phyloP scores from a whole-genome alignment of 495 filamentous ascomycete species.

The Cladorrhinum samala region DNA sequence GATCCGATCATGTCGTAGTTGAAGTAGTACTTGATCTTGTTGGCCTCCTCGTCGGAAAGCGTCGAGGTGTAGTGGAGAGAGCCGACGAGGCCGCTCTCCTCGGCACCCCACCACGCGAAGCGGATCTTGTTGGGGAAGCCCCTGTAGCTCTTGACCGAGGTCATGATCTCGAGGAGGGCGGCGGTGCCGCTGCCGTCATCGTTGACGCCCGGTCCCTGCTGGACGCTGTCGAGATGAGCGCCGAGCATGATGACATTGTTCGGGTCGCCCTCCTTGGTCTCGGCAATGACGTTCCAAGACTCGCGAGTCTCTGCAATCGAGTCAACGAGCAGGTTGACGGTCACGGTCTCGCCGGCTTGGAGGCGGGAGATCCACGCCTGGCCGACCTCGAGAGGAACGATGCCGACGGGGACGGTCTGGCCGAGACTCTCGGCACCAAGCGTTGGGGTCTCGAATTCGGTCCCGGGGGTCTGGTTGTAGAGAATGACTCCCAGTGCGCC shows the following conservation, averaged over 20 bases:
- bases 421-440: conserved; percentile 25
- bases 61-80: conserved; percentile 51
- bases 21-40: conserved; percentile 60
- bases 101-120: conserved; percentile 65
- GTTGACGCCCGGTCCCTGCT: conserved; percentile 47
- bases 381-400: conserved; percentile 42
- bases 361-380: conserved; percentile 38
- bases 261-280: conserved; percentile 58
- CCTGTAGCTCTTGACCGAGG: conserved; percentile 55
- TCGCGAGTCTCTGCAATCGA: conserved; percentile 41
- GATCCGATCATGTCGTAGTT: conserved; percentile 78
- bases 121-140: conserved; percentile 54
- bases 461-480: conserved; percentile 57
- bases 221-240: conserved; percentile 65
- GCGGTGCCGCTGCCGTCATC: conserved; percentile 50
- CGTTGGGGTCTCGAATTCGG: conserved; percentile 44
- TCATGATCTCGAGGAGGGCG: conserved; percentile 52
- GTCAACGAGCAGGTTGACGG: conserved; percentile 26
- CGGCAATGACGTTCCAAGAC: conserved; percentile 60
- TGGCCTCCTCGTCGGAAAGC: conserved; percentile 32
- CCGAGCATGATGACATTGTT: conserved; percentile 58
- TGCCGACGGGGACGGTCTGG: conserved; percentile 23
- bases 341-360: conserved; percentile 25
- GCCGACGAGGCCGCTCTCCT: conserved; percentile 60
- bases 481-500: conserved; percentile 50